Conservation (phyloP, 257 asterid species). For the Solanum okadae region DNA sequence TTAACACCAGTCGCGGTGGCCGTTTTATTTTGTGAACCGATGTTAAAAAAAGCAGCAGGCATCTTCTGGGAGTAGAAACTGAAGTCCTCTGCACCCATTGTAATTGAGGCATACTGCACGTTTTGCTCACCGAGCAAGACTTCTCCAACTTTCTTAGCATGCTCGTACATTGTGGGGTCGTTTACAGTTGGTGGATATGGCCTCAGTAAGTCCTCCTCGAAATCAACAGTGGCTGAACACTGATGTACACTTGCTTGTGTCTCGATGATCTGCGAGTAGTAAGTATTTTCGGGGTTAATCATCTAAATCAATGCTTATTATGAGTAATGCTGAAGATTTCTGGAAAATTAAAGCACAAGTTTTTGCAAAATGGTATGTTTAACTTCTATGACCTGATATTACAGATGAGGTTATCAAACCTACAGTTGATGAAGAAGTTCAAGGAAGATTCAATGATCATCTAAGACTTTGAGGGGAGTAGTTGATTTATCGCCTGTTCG, state of each 20-base stretch:
- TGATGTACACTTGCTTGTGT: conserved; percentile 63
- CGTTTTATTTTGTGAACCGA: conserved; percentile 45
- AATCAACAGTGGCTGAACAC: conserved; percentile 51
- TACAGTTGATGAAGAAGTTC: neutral
- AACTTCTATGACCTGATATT: neutral
- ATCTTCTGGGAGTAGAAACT: conserved; percentile 62
- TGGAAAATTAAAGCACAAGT: neutral
- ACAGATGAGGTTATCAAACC: neutral
- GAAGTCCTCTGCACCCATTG: conserved; percentile 88
- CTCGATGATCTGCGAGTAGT: conserved; percentile 46
- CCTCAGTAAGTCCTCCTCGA: conserved; percentile 35
- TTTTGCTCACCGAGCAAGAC: conserved; percentile 43
- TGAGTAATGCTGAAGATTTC: neutral
- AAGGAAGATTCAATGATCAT: neutral
- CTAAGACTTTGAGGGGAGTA: neutral
- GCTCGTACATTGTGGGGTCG: conserved; percentile 44
- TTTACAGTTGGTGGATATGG: conserved; percentile 66
- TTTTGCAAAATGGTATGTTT: neutral
- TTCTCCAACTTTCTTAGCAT: conserved; percentile 50
- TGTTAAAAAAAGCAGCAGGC: conserved; percentile 46
- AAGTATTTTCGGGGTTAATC: neutral
- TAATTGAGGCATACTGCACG: conserved; percentile 15
- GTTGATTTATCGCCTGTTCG: neutral
- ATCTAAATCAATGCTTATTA: neutral
- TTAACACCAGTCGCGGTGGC: conserved; percentile 3